A percentile compares a stretch with the other conserved stretches of the same genome.
Conservation (phyloP, 2,329 filamentous ascomycete species). For the Orbilia blumenaviensis region DNA sequence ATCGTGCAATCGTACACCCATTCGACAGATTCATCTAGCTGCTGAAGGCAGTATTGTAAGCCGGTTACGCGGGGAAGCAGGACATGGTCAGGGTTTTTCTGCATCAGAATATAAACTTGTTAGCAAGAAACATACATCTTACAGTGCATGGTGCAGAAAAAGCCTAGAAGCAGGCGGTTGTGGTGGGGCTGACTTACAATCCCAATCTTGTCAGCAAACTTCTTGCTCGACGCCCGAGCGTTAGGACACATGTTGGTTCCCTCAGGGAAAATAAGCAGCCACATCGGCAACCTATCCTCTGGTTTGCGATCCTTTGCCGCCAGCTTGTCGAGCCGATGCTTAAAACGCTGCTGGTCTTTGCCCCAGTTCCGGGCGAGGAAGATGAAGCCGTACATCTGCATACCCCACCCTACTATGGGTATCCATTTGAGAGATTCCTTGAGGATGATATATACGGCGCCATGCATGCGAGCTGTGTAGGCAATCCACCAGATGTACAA, state of each 20-base stretch:
- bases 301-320: conserved; percentile 69
- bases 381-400: conserved; percentile 88
- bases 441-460: conserved; percentile 87
- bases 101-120: background rate
- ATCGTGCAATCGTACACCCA: conserved; percentile 94
- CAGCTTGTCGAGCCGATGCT: conserved; percentile 76
- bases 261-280: conserved; percentile 87
- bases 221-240: conserved; percentile 74
- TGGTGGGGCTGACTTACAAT: conserved; percentile 59
- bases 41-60: conserved; percentile 78
- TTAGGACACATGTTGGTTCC: conserved; percentile 81
- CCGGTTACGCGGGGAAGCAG: conserved; percentile 83
- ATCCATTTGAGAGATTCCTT: conserved; percentile 87
- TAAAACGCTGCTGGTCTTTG: conserved; percentile 77
- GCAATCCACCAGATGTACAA: conserved; percentile 92
- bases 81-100: conserved; percentile 75
- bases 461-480: conserved; percentile 85
- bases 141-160: too few relatives aligned
- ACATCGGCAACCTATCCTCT: conserved; percentile 75
- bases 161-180: background rate
- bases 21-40: conserved; percentile 74
- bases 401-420: conserved; percentile 77
- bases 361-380: conserved; percentile 92
- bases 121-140: background rate
- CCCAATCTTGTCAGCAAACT: conserved; percentile 80